Evolutionary conservation across 306 rosid species (phyloP).

Genomic region (Pterocarpus macrocarpus): DNA sequence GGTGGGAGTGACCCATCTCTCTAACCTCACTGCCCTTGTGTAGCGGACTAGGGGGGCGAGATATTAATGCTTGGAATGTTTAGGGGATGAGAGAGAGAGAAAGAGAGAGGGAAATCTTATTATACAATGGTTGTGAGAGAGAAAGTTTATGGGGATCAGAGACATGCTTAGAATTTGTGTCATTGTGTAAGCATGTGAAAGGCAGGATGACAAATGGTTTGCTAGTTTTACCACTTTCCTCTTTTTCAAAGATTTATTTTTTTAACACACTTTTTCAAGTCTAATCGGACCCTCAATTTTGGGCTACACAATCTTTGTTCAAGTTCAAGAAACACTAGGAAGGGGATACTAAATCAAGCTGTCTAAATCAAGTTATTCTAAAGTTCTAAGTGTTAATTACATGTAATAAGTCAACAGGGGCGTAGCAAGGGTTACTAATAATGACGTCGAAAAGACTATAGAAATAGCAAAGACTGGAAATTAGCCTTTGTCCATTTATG

Average conservation of each 20-base stretch:
- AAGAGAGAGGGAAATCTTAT: not conserved
- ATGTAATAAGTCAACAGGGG: constrained; percentile 47
- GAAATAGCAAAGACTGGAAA: constrained; percentile 45
- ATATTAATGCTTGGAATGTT: constrained; percentile 73
- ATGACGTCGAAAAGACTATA: constrained; percentile 44
- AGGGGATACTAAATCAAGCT: constrained; percentile 13
- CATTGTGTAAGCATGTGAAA: constrained; percentile 5
- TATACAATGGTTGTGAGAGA: not conserved
- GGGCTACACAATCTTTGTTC: constrained; percentile 42
- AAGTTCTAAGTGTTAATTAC: constrained; percentile 39
- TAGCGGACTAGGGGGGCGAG: constrained; percentile 99
- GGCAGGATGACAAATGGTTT: constrained; percentile 18
- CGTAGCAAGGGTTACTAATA: constrained; percentile 19
- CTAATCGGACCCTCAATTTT: constrained; percentile 42
- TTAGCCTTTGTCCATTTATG: constrained; percentile 51
- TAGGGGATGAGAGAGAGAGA: constrained; percentile 40
- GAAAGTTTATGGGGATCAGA: not conserved
- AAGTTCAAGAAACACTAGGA: constrained; percentile 32
- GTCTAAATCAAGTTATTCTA: constrained; percentile 54
- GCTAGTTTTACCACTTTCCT: constrained; percentile 24
- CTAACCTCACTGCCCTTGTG: constrained; percentile 68
- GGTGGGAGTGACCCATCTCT: constrained; percentile 82
- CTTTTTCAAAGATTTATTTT: constrained; percentile 26
- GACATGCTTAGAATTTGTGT: not conserved
- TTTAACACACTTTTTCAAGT: constrained; percentile 32